Conservation (phyloP, 371 early-diverging fungal genomes). For the Syncephalastrum monosporum region DNA sequence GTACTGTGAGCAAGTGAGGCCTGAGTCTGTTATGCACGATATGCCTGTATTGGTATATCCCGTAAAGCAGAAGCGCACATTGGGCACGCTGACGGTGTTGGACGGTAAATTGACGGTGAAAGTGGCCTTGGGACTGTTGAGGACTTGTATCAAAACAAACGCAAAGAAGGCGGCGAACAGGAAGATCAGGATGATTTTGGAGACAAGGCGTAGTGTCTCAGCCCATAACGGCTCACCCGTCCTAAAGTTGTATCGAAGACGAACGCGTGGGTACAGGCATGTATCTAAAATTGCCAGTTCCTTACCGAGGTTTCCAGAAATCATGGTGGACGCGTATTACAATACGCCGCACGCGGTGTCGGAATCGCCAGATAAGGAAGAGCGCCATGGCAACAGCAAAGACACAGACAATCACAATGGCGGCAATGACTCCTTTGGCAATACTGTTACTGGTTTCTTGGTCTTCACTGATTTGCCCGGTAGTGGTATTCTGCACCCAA, state of each 20-base stretch:
- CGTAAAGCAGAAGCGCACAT: slow-evolving; percentile 29
- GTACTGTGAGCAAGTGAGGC: slow-evolving; percentile 13
- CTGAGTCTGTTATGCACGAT: slow-evolving; percentile 20
- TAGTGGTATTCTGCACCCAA: slow-evolving; percentile 9
- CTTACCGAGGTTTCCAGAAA: slow-evolving; percentile 26
- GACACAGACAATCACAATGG: slow-evolving; percentile 14
- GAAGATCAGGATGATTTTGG: slow-evolving; percentile 18
- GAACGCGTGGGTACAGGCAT: background rate
- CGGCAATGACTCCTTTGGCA: slow-evolving; percentile 16
- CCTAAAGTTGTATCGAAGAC: slow-evolving; percentile 6
- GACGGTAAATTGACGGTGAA: slow-evolving; percentile 3
- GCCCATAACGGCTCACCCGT: slow-evolving; percentile 37
- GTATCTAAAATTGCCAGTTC: background rate
- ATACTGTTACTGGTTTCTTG: background rate
- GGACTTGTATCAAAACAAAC: slow-evolving; percentile 24
- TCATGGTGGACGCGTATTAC: slow-evolving; percentile 16
- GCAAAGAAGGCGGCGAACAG: slow-evolving; percentile 24
- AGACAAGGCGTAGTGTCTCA: slow-evolving; percentile 23
- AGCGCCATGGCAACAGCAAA: slow-evolving; percentile 5
- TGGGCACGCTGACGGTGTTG: slow-evolving; percentile 1
- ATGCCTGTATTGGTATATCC: slow-evolving; percentile 7
- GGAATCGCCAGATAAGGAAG: slow-evolving; percentile 13
- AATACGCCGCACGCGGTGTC: slow-evolving; percentile 5
- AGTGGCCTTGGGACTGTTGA: slow-evolving; percentile 25
- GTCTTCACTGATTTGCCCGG: background rate